Evolutionary conservation across 2,329 filamentous ascomycete genomes (phyloP).

Genomic region (Aaosphaeria pasadenensis): DNA sequence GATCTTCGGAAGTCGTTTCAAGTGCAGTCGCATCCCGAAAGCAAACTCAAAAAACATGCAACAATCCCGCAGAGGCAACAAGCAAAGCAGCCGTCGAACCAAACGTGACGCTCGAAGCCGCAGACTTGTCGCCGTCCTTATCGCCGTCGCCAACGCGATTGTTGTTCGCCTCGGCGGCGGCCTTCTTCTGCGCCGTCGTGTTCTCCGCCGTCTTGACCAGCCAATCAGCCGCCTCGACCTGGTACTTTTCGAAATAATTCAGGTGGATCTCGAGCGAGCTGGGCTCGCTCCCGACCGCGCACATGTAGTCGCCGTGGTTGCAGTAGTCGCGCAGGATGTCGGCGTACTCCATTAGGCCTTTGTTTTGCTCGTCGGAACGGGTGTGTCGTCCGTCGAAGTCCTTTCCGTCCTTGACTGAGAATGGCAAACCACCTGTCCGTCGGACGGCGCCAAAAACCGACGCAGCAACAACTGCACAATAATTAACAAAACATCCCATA

Average conservation of each 20-base stretch:
- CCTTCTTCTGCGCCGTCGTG: not conserved
- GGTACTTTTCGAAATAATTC: constrained; percentile 47
- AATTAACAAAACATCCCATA: too few relatives aligned
- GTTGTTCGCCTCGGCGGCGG: too few relatives aligned
- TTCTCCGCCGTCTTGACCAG: constrained; percentile 4
- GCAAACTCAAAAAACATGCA: too few relatives aligned
- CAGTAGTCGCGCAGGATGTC: constrained; percentile 59
- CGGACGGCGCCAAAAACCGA: constrained; percentile 6
- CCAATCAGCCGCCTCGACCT: constrained; percentile 8
- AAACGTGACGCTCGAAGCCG: too few relatives aligned
- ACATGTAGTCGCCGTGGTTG: constrained; percentile 58
- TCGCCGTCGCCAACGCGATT: too few relatives aligned
- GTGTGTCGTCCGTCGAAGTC: constrained; percentile 5
- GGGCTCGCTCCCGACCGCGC: constrained; percentile 51
- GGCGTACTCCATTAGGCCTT: constrained; percentile 23
- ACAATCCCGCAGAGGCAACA: too few relatives aligned
- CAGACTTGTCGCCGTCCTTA: too few relatives aligned
- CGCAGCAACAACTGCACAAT: constrained; percentile 5
- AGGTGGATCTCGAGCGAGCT: constrained; percentile 55
- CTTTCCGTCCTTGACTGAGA: constrained; percentile 4
- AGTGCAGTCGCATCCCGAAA: too few relatives aligned
- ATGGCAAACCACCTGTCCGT: constrained; percentile 4
- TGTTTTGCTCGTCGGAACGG: constrained; percentile 2
- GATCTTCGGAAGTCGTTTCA: too few relatives aligned
- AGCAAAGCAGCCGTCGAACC: too few relatives aligned